A percentile compares a stretch with the other conserved stretches of the same genome.
phyloP scores from a whole-genome alignment of 495 filamentous ascomycete species.

The Podospora australis region DNA sequence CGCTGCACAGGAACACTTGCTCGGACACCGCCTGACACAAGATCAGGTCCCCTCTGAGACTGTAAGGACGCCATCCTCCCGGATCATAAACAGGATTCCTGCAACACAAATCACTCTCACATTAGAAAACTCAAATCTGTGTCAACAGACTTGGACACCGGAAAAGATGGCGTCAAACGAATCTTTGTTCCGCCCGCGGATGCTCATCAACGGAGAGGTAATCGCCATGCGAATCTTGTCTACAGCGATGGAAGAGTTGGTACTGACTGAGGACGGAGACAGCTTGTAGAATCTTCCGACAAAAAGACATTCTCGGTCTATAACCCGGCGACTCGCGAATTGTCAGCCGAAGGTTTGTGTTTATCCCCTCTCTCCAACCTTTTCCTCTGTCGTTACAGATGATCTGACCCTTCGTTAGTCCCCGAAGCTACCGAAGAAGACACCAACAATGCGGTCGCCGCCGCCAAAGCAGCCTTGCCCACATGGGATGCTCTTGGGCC shows the following conservation, averaged over 20 bases:
- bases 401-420: constrained; percentile 6
- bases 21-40: too few relatives aligned
- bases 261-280: background rate
- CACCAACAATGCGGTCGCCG: constrained; percentile 50
- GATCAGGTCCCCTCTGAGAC: too few relatives aligned
- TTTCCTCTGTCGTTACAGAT: background rate
- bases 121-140: too few relatives aligned
- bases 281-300: constrained; percentile 35
- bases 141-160: too few relatives aligned
- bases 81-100: too few relatives aligned
- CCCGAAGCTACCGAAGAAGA: constrained; percentile 38
- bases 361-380: background rate
- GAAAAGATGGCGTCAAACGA: constrained; percentile 2
- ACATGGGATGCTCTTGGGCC: constrained; percentile 48
- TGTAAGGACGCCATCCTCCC: too few relatives aligned
- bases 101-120: too few relatives aligned
- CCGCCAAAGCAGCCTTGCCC: constrained; percentile 54
- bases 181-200: constrained; percentile 13
- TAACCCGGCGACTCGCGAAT: constrained; percentile 26
- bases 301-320: constrained; percentile 27
- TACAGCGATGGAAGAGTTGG: background rate
- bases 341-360: background rate
- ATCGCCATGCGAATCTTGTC: background rate
- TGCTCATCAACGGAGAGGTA: constrained; percentile 38
- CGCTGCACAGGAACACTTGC: too few relatives aligned